Evolutionary conservation across 192 early-diverging fungal species (phyloP).

Genomic region (Pilobolus umbonatus): DNA sequence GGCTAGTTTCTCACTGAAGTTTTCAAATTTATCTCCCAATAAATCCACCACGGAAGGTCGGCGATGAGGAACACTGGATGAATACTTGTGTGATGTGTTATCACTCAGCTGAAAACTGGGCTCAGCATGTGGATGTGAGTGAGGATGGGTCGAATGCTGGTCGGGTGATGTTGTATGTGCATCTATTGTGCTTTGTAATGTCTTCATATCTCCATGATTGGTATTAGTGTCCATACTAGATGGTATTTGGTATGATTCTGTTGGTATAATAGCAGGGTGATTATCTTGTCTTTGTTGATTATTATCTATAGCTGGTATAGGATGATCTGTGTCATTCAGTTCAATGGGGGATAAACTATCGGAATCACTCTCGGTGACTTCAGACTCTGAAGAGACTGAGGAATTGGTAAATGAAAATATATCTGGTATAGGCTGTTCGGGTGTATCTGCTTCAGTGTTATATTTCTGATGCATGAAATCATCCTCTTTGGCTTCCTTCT

Average conservation of each 20-base stretch:
- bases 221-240: neutral
- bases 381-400: neutral
- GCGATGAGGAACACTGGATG: too few relatives aligned
- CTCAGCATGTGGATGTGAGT: neutral
- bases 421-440: neutral
- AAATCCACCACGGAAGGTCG: constrained; percentile 24
- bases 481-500: neutral
- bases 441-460: neutral
- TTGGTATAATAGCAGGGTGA: neutral
- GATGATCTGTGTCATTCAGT: neutral
- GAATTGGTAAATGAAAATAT: neutral
- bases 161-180: too few relatives aligned
- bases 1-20: constrained; percentile 34
- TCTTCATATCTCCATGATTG: neutral
- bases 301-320: constrained; percentile 1
- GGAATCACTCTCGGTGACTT: neutral
- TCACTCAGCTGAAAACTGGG: too few relatives aligned
- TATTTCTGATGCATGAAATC: neutral
- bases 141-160: neutral
- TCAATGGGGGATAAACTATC: neutral
- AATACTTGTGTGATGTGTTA: too few relatives aligned
- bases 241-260: neutral
- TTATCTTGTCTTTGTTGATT: too few relatives aligned
- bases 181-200: too few relatives aligned
- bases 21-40: constrained; percentile 32